Base-by-base conservation (phyloP, 2,329 filamentous ascomycete genomes). In the Exutisphaerella laricina region DNA sequence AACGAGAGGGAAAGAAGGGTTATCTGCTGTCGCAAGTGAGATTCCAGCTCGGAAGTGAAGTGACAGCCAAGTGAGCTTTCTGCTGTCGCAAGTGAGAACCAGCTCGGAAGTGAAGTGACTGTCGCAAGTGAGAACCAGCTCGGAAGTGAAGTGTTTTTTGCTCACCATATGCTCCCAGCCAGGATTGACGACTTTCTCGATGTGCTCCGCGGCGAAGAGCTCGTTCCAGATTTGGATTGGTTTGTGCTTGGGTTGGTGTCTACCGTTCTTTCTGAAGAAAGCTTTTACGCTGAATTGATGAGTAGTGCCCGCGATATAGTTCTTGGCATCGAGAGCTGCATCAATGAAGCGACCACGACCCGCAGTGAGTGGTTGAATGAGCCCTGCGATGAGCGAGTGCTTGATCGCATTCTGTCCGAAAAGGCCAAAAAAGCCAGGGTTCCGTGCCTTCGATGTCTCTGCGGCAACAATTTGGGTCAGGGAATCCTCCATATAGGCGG, bases 191-290 rank as follows among this genome's bases (percentile, higher is more conserved):
- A 39, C 22, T 4, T 47, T 34, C 1, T 33, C 14, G 14, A 16
- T 37, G 7, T 48, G 39, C 5, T 22, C 30, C 2, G 37, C 40
- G 5, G 39, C 39, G 47, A 57, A 57, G 6, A 37, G 38, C 38
- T 58, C 49, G 20, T 56, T 57, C 54, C 54, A 57, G 18, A 39
- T 41, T 18, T 50, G 26, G n/a, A 43, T 21, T 2, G 45, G 39
- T 10, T 31, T 28, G 9, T 36, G 10, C 8, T 17, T 17, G 3
- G 52, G 51, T 0, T 22, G 9, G 23, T 57, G 49, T 2, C 41
- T 53, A 17, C 55, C 54, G 9, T 52, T 18, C 4, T 41, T 52
- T 2, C 32, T 28, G 17, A 58, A 45, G 35, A 58, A 59, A 28
- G 56, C 54, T 21, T 37, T 25, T 10, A 55, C 25, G 1, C 51